Base-by-base conservation (phyloP, 805 yeast genomes). In the Phaffomyces opuntiae region DNA sequence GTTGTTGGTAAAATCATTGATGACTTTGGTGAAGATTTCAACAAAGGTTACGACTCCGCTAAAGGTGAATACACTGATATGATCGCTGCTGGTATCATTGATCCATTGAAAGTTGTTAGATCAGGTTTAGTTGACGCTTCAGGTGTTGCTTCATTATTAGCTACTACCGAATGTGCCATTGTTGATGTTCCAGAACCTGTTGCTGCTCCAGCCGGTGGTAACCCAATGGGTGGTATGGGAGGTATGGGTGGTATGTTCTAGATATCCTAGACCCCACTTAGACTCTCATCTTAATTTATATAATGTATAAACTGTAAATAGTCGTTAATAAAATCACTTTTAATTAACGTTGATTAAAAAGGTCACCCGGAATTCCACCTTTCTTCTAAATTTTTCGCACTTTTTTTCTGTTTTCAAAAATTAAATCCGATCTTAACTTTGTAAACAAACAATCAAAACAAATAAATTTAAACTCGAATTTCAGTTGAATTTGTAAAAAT, bases 41-140 rank as follows among this genome's bases (percentile, higher is more conserved):
- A 87, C 77, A 73, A 70, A 66, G 99, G 99, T 70, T 93, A 81
- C 76, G 95, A 91, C 72, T 81, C 96, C 38, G 77, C 96, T 53
- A 88, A 87, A 71, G 93, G 96, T 58, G 87, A 87, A 72, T 91
- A 78, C 76, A 86, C 93, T 53, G 96, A 91, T 68, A 88, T 91
- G 96, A 81, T 93, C 61, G 86, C 89, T 56, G 82, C 95, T 48
- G 99, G 99, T 79, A 91, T 91, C 72, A 89, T 91, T 62, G 99
- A 91, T 72, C 99, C 99, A 60, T 89, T 93, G 81, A 91, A 93
- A 81, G 98, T 93, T 62, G 98, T 93, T 52, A 87, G 95, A 75
- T 84, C 89, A 59, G 98, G 98, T 56, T 76, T 91, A 62, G 90
- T 89, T 49, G 98, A 91, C 63, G 98, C 99, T 50, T 79, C 95